These are phyloP conservation scores for Asterophora parasitica DNA, from an alignment of 768 basidiomycete genomes.

Conservation along the genomic window DNA sequence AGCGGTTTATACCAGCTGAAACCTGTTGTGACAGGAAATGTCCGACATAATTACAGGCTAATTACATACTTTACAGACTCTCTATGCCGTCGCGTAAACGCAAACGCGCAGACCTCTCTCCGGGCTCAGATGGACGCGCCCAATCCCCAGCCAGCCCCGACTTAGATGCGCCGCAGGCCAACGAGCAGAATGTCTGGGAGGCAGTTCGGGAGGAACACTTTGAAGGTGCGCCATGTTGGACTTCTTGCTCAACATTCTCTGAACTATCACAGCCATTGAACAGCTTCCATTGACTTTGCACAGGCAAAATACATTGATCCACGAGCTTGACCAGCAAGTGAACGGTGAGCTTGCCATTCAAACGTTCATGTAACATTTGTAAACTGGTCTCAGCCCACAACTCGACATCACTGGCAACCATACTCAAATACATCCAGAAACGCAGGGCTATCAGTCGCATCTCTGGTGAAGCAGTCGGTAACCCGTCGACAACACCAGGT, in stretches of 20 bases:
- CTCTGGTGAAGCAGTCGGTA: not conserved
- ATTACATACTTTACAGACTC: too few relatives aligned
- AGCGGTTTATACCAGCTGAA: too few relatives aligned
- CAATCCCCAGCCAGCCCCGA: constrained; percentile 4
- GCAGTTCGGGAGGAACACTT: constrained; percentile 74
- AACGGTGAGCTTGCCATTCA: constrained; percentile 35
- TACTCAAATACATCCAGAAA: constrained; percentile 42
- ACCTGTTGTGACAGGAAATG: too few relatives aligned
- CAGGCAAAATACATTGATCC: constrained; percentile 63
- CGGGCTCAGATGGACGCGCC: constrained; percentile 22
- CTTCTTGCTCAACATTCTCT: not conserved
- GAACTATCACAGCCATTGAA: constrained; percentile 53
- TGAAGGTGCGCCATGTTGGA: constrained; percentile 47
- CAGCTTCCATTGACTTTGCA: constrained; percentile 74
- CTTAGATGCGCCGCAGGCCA: constrained; percentile 11
- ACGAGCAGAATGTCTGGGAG: constrained; percentile 62
- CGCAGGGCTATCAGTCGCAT: constrained; percentile 9
- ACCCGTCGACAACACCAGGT: not conserved
- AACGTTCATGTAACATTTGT: constrained; percentile 4
- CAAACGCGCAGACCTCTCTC: constrained; percentile 39
- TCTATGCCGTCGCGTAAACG: constrained; percentile 44
- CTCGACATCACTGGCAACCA: constrained; percentile 35
- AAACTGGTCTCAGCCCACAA: constrained; percentile 30
- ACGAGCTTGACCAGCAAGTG: constrained; percentile 68
- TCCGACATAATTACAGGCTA: too few relatives aligned